A percentile compares a stretch with the other conserved stretches of the same genome.
Conservation (phyloP, 1,284 basidiomycete species). For the Sanghuangporus weigelae region DNA sequence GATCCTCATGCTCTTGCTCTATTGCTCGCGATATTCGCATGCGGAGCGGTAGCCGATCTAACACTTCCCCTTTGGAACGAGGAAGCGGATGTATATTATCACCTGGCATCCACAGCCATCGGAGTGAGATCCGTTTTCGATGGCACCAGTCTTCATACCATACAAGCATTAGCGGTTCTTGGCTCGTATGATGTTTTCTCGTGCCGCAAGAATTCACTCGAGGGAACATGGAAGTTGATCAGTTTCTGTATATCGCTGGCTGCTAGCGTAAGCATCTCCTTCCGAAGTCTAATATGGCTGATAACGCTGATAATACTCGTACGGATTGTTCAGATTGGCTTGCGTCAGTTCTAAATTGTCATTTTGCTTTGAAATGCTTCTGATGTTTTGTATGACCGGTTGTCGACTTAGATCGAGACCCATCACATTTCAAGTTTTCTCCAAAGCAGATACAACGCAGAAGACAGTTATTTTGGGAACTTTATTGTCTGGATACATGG, state of each 20-base stretch:
- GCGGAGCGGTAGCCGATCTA: slow-evolving; percentile 21
- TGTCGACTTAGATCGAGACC: slow-evolving; percentile 9
- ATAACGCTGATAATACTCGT: background rate
- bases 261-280: slow-evolving; percentile 22
- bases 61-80: slow-evolving; percentile 21
- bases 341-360: background rate
- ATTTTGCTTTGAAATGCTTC: background rate
- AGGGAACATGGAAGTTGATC: slow-evolving; percentile 24
- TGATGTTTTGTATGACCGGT: background rate
- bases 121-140: slow-evolving; percentile 20
- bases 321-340: slow-evolving; percentile 1
- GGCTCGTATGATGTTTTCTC: slow-evolving; percentile 8
- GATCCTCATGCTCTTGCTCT: slow-evolving; percentile 17
- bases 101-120: slow-evolving; percentile 22
- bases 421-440: slow-evolving; percentile 7
- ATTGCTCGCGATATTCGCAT: slow-evolving; percentile 21
- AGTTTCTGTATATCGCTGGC: slow-evolving; percentile 23
- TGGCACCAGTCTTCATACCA: slow-evolving; percentile 17
- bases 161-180: slow-evolving; percentile 13
- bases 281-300: background rate
- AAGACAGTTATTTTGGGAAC: slow-evolving; percentile 12
- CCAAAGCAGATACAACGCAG: slow-evolving; percentile 5
- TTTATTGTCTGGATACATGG: slow-evolving; percentile 4
- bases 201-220: slow-evolving; percentile 1
- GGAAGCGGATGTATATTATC: slow-evolving; percentile 23